Conservation (phyloP, 768 basidiomycete genomes). For the Mrakia hoshinonis region DNA sequence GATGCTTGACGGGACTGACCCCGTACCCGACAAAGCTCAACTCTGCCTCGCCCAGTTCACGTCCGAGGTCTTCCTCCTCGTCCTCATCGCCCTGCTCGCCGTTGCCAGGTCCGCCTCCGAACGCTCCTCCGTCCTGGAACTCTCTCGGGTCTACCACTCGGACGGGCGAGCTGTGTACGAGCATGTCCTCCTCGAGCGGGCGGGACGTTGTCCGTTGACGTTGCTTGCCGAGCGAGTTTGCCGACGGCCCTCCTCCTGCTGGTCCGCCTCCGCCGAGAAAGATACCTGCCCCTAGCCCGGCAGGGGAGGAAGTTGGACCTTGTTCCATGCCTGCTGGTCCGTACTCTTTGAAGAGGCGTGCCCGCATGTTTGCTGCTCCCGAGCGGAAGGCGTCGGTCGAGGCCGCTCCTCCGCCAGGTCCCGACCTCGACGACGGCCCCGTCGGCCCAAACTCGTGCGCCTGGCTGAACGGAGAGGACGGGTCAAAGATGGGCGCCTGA, state of each 20-base stretch:
- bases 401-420: not conserved
- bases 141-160: not conserved
- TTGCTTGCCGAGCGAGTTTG: not conserved
- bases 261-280: not conserved
- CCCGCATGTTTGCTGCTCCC: constrained; percentile 1
- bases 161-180: not conserved
- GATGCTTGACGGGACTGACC: not conserved
- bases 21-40: constrained; percentile 3
- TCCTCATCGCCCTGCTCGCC: not conserved
- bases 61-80: not conserved
- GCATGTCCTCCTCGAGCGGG: not conserved
- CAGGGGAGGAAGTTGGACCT: not conserved
- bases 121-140: not conserved
- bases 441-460: constrained; percentile 8
- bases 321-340: not conserved
- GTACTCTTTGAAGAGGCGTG: not conserved
- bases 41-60: not conserved
- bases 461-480: constrained; percentile 20
- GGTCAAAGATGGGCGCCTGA: constrained; percentile 18
- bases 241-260: not conserved
- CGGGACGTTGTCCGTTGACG: not conserved
- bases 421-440: not conserved
- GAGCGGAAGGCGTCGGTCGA: not conserved
- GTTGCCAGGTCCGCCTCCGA: not conserved
- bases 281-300: not conserved